These are phyloP conservation scores for Sungouiozyma ichnusensis DNA, from an alignment of 805 yeast species.

Conservation along the genomic window DNA sequence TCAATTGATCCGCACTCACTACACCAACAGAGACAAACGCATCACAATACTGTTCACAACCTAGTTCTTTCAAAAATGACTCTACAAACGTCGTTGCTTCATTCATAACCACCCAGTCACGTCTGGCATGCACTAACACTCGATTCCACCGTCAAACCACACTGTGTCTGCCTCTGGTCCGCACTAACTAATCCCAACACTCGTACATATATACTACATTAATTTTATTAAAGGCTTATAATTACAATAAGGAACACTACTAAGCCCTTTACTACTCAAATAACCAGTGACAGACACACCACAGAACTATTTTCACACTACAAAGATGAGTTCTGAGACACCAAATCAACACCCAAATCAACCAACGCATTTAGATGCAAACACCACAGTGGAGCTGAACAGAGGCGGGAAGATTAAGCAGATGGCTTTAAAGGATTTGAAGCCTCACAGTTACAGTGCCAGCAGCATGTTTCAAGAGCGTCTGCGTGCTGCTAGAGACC, in stretches of 20 bases:
- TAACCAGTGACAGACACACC: no score
- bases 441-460: conserved; percentile 17
- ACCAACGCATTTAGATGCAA: not conserved
- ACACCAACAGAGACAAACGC: conserved; percentile 14
- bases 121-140: no score
- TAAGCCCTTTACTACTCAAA: not conserved
- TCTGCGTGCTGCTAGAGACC: not conserved
- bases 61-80: conserved; percentile 14
- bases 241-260: conserved; percentile 1
- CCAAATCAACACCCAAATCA: no score
- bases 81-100: conserved; percentile 9
- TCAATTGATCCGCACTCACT: conserved; percentile 18
- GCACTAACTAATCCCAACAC: no score
- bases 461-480: not conserved
- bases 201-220: no score
- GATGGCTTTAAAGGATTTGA: conserved; percentile 14
- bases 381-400: conserved; percentile 9
- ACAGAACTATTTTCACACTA: no score
- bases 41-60: conserved; percentile 17
- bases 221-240: not conserved
- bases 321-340: not conserved
- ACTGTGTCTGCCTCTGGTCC: no score
- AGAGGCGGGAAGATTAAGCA: conserved; percentile 17
- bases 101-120: no score
- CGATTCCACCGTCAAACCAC: no score